Conservation (phyloP, 139 green algal genomes). For the Picochlorum sp. region DNA sequence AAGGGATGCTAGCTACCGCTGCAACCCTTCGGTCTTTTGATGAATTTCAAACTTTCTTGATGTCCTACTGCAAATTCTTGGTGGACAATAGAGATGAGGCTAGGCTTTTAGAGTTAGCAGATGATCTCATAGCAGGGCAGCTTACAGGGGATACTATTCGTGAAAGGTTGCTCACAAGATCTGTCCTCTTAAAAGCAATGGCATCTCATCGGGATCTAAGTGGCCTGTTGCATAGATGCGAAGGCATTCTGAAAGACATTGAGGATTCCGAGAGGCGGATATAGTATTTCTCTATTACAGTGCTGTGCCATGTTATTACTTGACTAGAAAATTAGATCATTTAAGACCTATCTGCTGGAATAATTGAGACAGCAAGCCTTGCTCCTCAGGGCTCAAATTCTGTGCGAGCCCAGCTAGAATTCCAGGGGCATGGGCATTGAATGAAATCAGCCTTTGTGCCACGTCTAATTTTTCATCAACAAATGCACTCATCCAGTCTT, state of each 20-base stretch:
- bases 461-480: constrained; percentile 30
- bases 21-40: constrained; percentile 22
- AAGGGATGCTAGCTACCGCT: constrained; percentile 44
- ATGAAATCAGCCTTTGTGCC: constrained; percentile 17
- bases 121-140: constrained; percentile 35
- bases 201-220: constrained; percentile 17
- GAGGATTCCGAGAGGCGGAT: too few species aligned
- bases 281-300: too few species aligned
- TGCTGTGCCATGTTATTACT: too few species aligned
- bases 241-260: constrained; percentile 9
- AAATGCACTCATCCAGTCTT: constrained; percentile 28
- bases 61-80: constrained; percentile 45
- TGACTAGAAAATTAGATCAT: background rate
- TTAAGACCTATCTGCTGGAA: background rate
- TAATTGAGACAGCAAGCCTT: constrained; percentile 20
- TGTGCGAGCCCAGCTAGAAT: constrained; percentile 9
- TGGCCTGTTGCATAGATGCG: constrained; percentile 7
- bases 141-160: background rate
- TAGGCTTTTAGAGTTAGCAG: constrained; percentile 42
- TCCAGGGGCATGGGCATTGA: constrained; percentile 12
- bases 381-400: constrained; percentile 9
- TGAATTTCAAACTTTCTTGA: constrained; percentile 51
- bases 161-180: constrained; percentile 40
- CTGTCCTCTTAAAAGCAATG: constrained; percentile 32
- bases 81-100: constrained; percentile 19